phyloP scores from a whole-genome alignment of 331 rosid genomes.

The Rhamnella rubrinervis region DNA sequence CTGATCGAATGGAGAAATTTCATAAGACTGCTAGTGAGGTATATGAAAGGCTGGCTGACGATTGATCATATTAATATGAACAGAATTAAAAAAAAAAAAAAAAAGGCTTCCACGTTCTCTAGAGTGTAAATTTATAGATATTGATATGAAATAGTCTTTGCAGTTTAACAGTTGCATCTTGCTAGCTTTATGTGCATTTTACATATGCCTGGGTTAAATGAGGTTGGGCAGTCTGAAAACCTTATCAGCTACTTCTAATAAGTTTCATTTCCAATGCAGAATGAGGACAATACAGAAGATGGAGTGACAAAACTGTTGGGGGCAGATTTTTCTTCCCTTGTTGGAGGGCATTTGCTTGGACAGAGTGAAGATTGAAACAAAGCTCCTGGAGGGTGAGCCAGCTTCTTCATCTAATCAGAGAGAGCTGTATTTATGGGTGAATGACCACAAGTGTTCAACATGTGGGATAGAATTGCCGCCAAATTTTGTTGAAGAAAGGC shows the following conservation, averaged over 20 bases:
- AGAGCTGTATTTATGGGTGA: conserved; percentile 51
- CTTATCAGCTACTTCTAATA: neutral
- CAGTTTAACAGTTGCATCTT: neutral
- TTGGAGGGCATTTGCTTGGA: conserved; percentile 26
- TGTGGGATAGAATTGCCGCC: conserved; percentile 85
- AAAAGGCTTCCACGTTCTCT: no score
- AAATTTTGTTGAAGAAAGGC: conserved; percentile 67
- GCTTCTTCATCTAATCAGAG: conserved; percentile 33
- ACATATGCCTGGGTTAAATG: conserved; percentile 28
- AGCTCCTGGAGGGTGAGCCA: conserved; percentile 22
- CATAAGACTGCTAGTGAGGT: conserved; percentile 25
- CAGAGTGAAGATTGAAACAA: conserved; percentile 25
- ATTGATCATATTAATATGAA: conserved; percentile 19
- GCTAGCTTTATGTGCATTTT: conserved; percentile 19
- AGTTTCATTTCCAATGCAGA: conserved; percentile 7
- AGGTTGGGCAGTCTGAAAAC: no score
- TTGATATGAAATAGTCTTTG: neutral
- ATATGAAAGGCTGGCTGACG: conserved; percentile 3
- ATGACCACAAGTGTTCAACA: conserved; percentile 76
- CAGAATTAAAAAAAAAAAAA: no score
- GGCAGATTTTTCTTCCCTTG: conserved; percentile 34
- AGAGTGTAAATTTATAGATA: neutral
- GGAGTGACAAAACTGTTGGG: conserved; percentile 17
- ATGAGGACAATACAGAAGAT: neutral
- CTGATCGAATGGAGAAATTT: conserved; percentile 26